phyloP scores from a whole-genome alignment of 169 alveolate genomes.

The Plasmodium berghei region DNA sequence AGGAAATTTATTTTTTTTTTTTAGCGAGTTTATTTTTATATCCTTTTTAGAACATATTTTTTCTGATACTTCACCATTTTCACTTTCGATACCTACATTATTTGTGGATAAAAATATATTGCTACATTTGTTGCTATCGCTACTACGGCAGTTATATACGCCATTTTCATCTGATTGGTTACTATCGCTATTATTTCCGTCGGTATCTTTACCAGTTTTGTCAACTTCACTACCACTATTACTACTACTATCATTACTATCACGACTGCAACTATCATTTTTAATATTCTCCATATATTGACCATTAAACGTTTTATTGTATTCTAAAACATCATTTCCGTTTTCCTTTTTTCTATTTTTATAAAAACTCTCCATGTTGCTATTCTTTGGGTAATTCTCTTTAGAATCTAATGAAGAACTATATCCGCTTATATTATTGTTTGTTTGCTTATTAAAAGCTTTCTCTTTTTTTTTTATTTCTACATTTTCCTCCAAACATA shows the following conservation, averaged over 20 bases:
- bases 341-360: neutral
- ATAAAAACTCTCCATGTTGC: neutral
- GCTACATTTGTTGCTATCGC: neutral
- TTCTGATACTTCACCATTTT: neutral
- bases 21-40: neutral
- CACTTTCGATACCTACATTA: neutral
- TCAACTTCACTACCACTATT: neutral
- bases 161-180: neutral
- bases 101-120: neutral
- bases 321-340: neutral
- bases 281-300: neutral
- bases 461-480: neutral
- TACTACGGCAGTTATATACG: neutral
- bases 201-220: neutral
- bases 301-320: neutral
- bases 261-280: neutral
- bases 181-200: neutral
- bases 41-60: neutral
- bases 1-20: conserved; percentile 19
- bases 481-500: neutral
- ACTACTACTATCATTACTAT: neutral
- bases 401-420: neutral
- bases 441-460: neutral
- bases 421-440: neutral
- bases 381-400: neutral